These are phyloP conservation scores for Coemansia sp. DNA, from an alignment of 192 early-diverging fungal species.

Conservation along the genomic window DNA sequence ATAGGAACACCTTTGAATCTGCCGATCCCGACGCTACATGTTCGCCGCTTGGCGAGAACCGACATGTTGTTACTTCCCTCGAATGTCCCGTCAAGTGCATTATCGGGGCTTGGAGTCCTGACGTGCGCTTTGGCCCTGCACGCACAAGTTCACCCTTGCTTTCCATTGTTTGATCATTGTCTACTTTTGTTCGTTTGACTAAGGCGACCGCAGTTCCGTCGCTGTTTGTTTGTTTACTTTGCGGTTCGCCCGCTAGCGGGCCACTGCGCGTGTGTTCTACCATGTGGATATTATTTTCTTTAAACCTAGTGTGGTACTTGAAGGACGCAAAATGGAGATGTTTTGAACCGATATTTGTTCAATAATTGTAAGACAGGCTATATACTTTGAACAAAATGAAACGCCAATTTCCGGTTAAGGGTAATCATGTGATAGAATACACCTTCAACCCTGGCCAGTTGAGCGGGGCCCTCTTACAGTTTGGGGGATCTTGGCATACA, in stretches of 20 bases:
- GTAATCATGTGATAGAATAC: too few species aligned
- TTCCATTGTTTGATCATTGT: not conserved
- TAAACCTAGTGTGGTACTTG: not conserved
- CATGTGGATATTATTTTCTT: constrained; percentile 14
- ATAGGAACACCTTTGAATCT: constrained; percentile 86
- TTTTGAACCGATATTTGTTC: too few species aligned
- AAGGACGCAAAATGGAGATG: too few species aligned
- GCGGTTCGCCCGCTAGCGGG: constrained; percentile 10
- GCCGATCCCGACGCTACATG: constrained; percentile 80
- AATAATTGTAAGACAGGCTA: too few species aligned
- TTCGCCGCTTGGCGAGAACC: constrained; percentile 85
- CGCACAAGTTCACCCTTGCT: constrained; percentile 10
- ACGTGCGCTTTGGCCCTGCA: constrained; percentile 62
- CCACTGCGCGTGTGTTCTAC: constrained; percentile 47
- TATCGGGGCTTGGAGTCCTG: constrained; percentile 79
- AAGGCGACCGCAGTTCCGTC: constrained; percentile 44
- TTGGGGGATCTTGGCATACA: too few species aligned
- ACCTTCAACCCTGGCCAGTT: too few species aligned
- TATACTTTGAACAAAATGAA: too few species aligned
- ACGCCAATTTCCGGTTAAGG: too few species aligned
- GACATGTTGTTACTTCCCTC: constrained; percentile 79
- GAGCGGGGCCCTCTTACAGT: too few species aligned
- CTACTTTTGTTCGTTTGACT: constrained; percentile 46
- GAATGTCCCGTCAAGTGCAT: constrained; percentile 84
- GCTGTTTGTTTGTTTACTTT: not conserved